Base-by-base conservation (phyloP, 352 stramenopile species). In the Globisporangium nodosum region DNA sequence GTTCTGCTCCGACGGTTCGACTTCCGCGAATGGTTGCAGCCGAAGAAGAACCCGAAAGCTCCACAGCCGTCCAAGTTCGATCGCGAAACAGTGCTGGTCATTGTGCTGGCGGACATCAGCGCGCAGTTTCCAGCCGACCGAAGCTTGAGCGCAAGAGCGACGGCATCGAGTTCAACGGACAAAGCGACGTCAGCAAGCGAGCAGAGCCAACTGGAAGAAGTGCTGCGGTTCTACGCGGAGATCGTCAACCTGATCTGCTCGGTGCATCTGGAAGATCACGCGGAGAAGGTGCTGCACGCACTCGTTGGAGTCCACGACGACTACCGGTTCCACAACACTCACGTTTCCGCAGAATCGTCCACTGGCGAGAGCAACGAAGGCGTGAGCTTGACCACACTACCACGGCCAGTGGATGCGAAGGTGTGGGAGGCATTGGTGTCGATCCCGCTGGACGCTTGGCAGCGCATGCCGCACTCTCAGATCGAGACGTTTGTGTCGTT, bases 251-350 rank as follows among this genome's bases (percentile, higher is more conserved):
- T 90, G 16, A 84, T 95, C 21, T 92, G 81, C 49, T 67, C 66
- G 24, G 42, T 58, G n/a, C 58, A 89, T 65, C 52, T 95, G 7
- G 81, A 81, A 53, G 86, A 95, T 45, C 86, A 95, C 57, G 63
- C 87, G 3, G 86, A 95, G 62, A 91, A 90, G 54, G 73, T 94
- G 33, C 60, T 95, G 0, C 83, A 91, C 54, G 78, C 84, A 24
- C 49, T 95, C 8, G 84, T 94, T 48, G 86, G 84, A 1, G 73
- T 92, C 1, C 79, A 94, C 15, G 81, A 92, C 31, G 81, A 92
- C 52, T 93, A 94, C 39, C 79, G 80, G 27, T 91, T 91, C 56
- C 72, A 81, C 57, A 76, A 47, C 50, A 58, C 37, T 8, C 51
- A 57, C 37, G 15, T 49, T 12, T 3, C 20, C 8, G 63, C 47